A percentile compares a stretch with the other conserved stretches of the same genome.
These are phyloP conservation scores for Eucalyptus brandiana DNA, from an alignment of 345 rosid species.

Conservation along the genomic window DNA sequence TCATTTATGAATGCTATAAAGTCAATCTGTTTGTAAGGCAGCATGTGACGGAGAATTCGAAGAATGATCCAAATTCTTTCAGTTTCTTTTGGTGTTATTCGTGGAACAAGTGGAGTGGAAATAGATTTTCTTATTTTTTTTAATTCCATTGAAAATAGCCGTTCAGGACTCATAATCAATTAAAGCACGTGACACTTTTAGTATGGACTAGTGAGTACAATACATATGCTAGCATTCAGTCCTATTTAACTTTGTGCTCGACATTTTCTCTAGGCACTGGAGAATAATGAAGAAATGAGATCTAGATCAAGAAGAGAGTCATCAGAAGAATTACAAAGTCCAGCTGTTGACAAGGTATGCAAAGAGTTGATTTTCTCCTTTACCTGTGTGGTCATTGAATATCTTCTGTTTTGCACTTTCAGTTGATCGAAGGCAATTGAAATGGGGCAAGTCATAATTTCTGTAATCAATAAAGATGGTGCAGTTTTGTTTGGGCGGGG, in stretches of 20 bases:
- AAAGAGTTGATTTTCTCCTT: background rate
- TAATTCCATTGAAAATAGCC: background rate
- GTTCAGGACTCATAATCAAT: background rate
- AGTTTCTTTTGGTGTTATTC: background rate
- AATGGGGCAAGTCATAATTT: background rate
- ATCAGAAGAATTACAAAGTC: conserved; percentile 42
- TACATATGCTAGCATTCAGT: background rate
- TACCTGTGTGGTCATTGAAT: background rate
- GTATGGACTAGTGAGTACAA: background rate
- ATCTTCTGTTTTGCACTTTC: background rate
- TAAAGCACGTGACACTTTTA: background rate
- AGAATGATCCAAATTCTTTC: background rate
- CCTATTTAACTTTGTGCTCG: background rate
- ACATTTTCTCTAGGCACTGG: conserved; percentile 38
- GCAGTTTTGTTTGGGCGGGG: background rate
- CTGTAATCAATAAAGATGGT: background rate
- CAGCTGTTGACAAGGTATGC: conserved; percentile 62
- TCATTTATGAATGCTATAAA: background rate
- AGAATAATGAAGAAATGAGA: conserved; percentile 67
- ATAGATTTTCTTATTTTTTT: background rate
- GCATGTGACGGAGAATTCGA: background rate
- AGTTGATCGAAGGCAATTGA: background rate
- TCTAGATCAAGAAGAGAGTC: conserved; percentile 62
- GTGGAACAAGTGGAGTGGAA: background rate
- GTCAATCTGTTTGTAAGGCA: background rate